Evolutionary conservation across 192 early-diverging fungal genomes (phyloP), one percentile per base, ranked within the genome.

Genomic region (Coemansia sp.): DNA sequence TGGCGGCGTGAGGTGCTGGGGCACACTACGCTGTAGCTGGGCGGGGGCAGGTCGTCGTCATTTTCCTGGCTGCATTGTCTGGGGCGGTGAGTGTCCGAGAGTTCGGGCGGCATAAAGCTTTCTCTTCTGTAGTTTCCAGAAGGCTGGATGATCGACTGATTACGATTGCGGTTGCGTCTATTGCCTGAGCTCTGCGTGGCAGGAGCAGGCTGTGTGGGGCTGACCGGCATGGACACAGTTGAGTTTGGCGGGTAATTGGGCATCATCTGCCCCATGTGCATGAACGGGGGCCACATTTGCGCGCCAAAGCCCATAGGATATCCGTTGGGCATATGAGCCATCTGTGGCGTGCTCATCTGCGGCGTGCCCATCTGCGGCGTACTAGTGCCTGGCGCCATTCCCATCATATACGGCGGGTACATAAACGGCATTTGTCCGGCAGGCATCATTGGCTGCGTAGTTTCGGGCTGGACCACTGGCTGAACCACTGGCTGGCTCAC

Each of bases 361-460:
- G 53, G 27, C 7, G 26, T 29, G 18, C 16, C 27, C 26, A 54
- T 29, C 2, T 54, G 53, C 3, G 53, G 29, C 11, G 26, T 29
- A 8, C 6, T 29, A 7, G 27, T 27, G 27, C 29, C 53, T 1
- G 23, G 29, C 6, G 53, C 27, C 53, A 54, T 54, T 9, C 29
- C 29, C 53, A 53, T 53, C 51, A 53, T 53, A 23, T 54, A 26
- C 9, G 23, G 53, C 12, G 53, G 53, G 10, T 18, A 54, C 14
- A 54, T 29, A 9, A 18, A 54, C 8, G 53, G 53, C 53, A 54
- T 54, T 5, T 54, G 53, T 16, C 27, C 22, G 16, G 41, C 41
- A 16, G 41, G 14, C 41, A 45, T 45, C 14, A n/a, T 45, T 13
- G 41, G 41, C 41, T 45, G 41, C 0, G 32, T 7, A 35, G 8